Evolutionary conservation across 192 early-diverging fungal species (phyloP), one percentile per base, ranked within the genome.

Genomic region (Umbelopsis sp.): DNA sequence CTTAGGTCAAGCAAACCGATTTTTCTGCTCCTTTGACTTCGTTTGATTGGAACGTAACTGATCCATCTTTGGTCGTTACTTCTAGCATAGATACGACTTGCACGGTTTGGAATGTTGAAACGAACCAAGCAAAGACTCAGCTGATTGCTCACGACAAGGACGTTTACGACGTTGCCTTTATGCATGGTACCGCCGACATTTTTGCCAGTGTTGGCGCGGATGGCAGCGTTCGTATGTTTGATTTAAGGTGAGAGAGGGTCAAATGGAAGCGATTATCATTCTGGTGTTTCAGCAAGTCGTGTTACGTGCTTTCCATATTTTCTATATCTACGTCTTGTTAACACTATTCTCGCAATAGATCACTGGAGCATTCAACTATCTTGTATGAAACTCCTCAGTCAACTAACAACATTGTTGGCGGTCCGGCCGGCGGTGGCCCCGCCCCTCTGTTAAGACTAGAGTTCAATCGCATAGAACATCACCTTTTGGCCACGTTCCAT

Each of bases 201-300:
- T 99, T 99, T 91, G 96, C 93, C 4, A 95, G 93, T 74, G 98
- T 97, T 22, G 97, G 97, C n/a, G 96, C 95, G 3, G 98, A 99
- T 77, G 98, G 98, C 2, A 95, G 93, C 14, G 90, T 99, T 29
- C 89, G 98, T 21, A 92, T 97, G 90, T 99, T 99, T 83, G 98
- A 99, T 84, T 84, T 98, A 51, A 82, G 91, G 91, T 91, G 75
- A 34, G 66, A 41, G 20, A 49, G 6, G n/a, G 16, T 7, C 3
- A 11, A 29, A 32, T 49, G 21, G 22, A 45, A 8, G 21, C 16
- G n/a, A n/a, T n/a, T n/a, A n/a, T n/a, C n/a, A n/a, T n/a, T n/a
- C n/a, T n/a, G n/a, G n/a, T n/a, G n/a, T n/a, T n/a, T n/a, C n/a
- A n/a, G n/a, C n/a, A n/a, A n/a, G n/a, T n/a, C n/a, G n/a, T n/a